Evolutionary conservation across 2,329 filamentous ascomycete species (phyloP).

Genomic region (Sporothrix pseudoabietina): DNA sequence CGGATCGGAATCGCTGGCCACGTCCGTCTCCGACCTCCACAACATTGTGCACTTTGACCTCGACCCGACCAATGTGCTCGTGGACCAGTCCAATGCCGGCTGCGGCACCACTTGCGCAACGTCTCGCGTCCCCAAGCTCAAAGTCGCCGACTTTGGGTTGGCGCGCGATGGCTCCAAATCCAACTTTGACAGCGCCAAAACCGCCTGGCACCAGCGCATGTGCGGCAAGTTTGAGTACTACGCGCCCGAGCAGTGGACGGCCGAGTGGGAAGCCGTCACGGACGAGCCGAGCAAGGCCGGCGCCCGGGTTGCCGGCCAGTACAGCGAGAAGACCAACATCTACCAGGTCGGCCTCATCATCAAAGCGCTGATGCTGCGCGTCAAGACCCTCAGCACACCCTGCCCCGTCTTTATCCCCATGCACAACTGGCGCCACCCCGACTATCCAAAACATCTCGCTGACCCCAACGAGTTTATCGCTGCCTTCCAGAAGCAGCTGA

Average conservation of each 20-base stretch:
- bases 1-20: neutral
- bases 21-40: neutral
- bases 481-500: too few relatives aligned
- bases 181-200: neutral
- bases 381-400: neutral
- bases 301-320: conserved; percentile 28
- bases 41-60: conserved; percentile 36
- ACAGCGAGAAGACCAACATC: conserved; percentile 31
- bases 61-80: conserved; percentile 34
- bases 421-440: neutral
- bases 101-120: neutral
- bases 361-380: conserved; percentile 1
- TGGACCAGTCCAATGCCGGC: conserved; percentile 14
- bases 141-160: conserved; percentile 33
- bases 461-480: neutral
- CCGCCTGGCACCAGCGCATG: conserved; percentile 17
- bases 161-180: neutral
- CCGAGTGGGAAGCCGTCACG: conserved; percentile 31
- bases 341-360: conserved; percentile 32
- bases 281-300: conserved; percentile 10
- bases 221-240: conserved; percentile 27
- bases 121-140: conserved; percentile 22
- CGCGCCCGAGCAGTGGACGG: conserved; percentile 34
- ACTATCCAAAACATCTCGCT: neutral
- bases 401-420: neutral